A percentile compares a stretch with the other conserved stretches of the same genome.
Evolutionary conservation across 305 asterid species (phyloP).

Genomic region (Caryopteris hybrid): DNA sequence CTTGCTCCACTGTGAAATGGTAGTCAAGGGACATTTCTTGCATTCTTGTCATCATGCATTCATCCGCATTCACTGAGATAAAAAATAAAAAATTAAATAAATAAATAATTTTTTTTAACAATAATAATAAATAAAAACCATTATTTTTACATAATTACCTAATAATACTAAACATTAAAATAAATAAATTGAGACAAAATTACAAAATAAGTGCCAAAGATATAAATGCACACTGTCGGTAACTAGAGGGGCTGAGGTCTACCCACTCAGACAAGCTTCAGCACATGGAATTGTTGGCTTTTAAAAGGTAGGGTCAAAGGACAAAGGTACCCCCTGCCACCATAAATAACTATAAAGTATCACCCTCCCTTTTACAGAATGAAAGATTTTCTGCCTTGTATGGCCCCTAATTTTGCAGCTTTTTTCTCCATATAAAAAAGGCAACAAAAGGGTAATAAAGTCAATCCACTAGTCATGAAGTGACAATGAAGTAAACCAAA

Average conservation of each 20-base stretch:
- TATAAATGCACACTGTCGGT: constrained; percentile 33
- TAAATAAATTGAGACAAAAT: background rate
- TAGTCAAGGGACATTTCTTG: constrained; percentile 95
- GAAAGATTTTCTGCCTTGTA: constrained; percentile 20
- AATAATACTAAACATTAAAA: background rate
- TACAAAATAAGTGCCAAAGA: constrained; percentile 17
- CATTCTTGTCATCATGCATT: constrained; percentile 94
- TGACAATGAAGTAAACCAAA: constrained; percentile 25
- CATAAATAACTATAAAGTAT: background rate
- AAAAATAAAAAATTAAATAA: too few relatives aligned
- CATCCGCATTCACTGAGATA: constrained; percentile 91
- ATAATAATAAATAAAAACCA: background rate
- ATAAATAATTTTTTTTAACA: too few relatives aligned
- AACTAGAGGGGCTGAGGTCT: constrained; percentile 32
- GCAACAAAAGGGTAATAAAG: constrained; percentile 26
- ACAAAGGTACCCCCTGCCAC: constrained; percentile 34
- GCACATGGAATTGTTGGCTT: constrained; percentile 41
- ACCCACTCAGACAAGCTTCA: constrained; percentile 26
- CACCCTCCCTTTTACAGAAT: constrained; percentile 2
- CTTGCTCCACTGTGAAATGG: constrained; percentile 91
- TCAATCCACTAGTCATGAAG: constrained; percentile 31
- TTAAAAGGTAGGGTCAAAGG: background rate
- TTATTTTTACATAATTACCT: background rate
- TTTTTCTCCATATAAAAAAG: too few relatives aligned
- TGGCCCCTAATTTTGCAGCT: constrained; percentile 22